Conservation (phyloP, 306 rosid species). For the Luffa aegyptiaca region DNA sequence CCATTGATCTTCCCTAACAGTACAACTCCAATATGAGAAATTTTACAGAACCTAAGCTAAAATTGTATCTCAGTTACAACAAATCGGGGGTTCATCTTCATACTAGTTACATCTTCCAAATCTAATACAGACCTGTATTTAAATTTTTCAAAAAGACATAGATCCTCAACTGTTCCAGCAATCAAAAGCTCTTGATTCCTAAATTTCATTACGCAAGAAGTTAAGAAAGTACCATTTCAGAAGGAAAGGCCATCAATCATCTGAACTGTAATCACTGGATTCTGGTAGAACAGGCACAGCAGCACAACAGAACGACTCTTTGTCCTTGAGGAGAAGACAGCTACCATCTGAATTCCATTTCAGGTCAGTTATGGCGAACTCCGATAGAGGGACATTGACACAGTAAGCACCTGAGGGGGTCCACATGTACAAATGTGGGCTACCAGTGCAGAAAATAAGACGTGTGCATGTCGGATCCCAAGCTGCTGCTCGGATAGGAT, state of each 20-base stretch:
- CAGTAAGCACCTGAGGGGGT: conserved; percentile 88
- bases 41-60: background rate
- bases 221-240: background rate
- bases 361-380: conserved; percentile 53
- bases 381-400: conserved; percentile 60
- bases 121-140: background rate
- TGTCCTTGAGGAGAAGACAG: conserved; percentile 85
- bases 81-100: background rate
- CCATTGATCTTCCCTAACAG: background rate
- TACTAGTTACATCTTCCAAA: conserved; percentile 1
- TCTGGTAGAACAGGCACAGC: conserved; percentile 58
- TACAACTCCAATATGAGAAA: background rate
- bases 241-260: conserved; percentile 22
- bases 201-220: background rate
- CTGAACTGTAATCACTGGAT: conserved; percentile 82
- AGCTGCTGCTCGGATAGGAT: conserved; percentile 70
- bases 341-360: conserved; percentile 96
- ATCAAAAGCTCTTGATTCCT: conserved; percentile 6
- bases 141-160: background rate
- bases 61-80: background rate
- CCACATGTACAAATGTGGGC: conserved; percentile 90
- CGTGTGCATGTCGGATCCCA: conserved; percentile 90
- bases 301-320: conserved; percentile 85
- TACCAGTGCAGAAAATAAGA: conserved; percentile 73
- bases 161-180: background rate